These are phyloP conservation scores for Arabis alpina DNA, from an alignment of 345 rosid species.

Conservation along the genomic window DNA sequence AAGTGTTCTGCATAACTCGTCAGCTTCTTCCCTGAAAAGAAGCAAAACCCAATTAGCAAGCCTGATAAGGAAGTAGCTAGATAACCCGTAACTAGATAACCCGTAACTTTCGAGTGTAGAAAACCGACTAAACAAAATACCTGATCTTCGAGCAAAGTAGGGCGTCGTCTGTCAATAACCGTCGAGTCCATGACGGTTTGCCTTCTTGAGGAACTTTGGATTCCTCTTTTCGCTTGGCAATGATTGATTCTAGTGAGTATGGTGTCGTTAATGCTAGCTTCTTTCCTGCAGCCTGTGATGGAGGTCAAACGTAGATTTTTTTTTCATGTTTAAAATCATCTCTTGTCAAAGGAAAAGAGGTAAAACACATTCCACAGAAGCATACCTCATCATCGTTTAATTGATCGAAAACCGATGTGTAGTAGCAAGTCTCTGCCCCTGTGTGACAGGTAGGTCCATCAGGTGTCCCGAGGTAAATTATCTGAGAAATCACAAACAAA, in stretches of 20 bases:
- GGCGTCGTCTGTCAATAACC: constrained; percentile 52
- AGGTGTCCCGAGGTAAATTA: constrained; percentile 88
- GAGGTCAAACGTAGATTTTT: background rate
- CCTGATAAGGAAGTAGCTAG: background rate
- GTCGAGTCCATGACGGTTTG: constrained; percentile 81
- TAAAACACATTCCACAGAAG: background rate
- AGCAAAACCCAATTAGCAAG: background rate
- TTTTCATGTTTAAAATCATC: background rate
- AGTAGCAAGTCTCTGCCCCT: constrained; percentile 88
- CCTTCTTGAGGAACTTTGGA: constrained; percentile 54
- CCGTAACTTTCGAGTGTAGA: background rate
- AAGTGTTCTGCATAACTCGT: constrained; percentile 75
- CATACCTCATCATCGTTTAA: constrained; percentile 60
- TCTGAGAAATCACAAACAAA: constrained; percentile 50
- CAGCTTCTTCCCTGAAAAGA: constrained; percentile 73
- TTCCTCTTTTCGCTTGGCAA: constrained; percentile 71
- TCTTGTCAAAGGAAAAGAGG: background rate
- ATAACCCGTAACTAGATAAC: background rate
- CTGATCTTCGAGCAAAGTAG: constrained; percentile 79
- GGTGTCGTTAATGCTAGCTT: constrained; percentile 66
- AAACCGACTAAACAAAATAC: constrained; percentile 37
- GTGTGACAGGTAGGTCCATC: constrained; percentile 98
- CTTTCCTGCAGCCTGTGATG: constrained; percentile 56
- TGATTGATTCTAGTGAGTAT: constrained; percentile 69
- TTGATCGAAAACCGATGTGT: constrained; percentile 54